Conservation (phyloP, 106 monocot species). For the Dendrobium officinale region DNA sequence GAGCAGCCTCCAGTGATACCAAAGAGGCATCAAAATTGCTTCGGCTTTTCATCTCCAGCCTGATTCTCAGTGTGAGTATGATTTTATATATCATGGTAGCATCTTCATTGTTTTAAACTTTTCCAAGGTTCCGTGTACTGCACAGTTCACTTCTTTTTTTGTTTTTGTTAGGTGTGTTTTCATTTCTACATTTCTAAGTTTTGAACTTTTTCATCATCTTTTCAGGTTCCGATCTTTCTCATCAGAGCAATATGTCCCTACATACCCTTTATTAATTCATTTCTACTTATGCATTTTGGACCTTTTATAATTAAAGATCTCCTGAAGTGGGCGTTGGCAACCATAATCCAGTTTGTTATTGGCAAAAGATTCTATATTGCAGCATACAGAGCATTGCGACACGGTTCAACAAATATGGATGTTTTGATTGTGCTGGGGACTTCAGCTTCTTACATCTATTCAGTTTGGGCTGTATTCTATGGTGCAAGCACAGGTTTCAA, state of each 20-base stretch:
- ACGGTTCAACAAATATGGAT: constrained; percentile 98
- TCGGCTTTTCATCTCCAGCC: constrained; percentile 69
- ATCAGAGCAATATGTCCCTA: constrained; percentile 49
- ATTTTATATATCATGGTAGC: background rate
- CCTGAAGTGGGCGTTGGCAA: constrained; percentile 62
- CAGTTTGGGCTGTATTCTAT: constrained; percentile 77
- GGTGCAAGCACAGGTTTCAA: constrained; percentile 61
- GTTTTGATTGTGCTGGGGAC: constrained; percentile 90
- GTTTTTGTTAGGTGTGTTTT: background rate
- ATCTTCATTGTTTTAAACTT: background rate
- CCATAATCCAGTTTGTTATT: constrained; percentile 76
- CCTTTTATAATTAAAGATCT: constrained; percentile 64
- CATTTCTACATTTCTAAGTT: background rate
- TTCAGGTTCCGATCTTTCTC: constrained; percentile 81
- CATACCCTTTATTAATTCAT: constrained; percentile 34
- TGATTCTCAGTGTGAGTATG: constrained; percentile 75
- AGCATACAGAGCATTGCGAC: constrained; percentile 77
- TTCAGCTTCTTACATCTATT: constrained; percentile 88
- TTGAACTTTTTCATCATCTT: background rate
- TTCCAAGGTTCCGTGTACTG: background rate
- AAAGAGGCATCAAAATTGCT: constrained; percentile 81
- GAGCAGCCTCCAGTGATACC: constrained; percentile 40
- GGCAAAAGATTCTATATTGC: constrained; percentile 92
- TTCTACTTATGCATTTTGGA: constrained; percentile 48
- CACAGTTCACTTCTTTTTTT: background rate